Percentiles rank a stretch among this genome's conserved stretches.
These are phyloP conservation scores for Fusarium decemcellulare DNA, from an alignment of 2,329 filamentous ascomycete species.

Conservation along the genomic window DNA sequence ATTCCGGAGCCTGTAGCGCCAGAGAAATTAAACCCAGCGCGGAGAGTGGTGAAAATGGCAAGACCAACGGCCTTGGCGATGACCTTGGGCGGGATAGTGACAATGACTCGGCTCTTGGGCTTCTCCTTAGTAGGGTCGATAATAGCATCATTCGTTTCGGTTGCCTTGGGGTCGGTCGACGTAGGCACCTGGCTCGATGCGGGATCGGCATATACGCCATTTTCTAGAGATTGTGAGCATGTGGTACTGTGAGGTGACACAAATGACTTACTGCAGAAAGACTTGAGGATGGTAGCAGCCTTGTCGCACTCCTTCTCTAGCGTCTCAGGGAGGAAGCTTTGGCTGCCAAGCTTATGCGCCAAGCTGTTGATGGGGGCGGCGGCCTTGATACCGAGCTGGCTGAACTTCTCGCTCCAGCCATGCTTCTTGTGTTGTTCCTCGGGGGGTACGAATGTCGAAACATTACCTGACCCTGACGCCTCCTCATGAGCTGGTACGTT, in stretches of 20 bases:
- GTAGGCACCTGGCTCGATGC: constrained; percentile 46
- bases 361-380: constrained; percentile 85
- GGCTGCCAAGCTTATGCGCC: constrained; percentile 84
- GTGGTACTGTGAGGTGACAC: accelerated
- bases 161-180: constrained; percentile 50
- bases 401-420: constrained; percentile 51
- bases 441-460: constrained; percentile 21
- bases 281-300: constrained; percentile 84
- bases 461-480: constrained; percentile 8
- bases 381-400: constrained; percentile 57
- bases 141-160: constrained; percentile 44
- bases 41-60: constrained; percentile 80
- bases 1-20: constrained; percentile 78
- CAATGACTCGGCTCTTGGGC: constrained; percentile 62
- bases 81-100: constrained; percentile 70
- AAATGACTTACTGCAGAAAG: constrained; percentile 81
- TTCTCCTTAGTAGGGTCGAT: constrained; percentile 55
- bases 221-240: constrained; percentile 54
- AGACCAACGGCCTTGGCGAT: constrained; percentile 77
- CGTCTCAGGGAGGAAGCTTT: constrained; percentile 88
- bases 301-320: constrained; percentile 94
- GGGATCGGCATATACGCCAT: constrained; percentile 65
- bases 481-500: constrained; percentile 8
- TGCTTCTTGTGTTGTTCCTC: constrained; percentile 42
- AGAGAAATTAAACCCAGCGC: constrained; percentile 75